phyloP scores from a whole-genome alignment of 2,329 filamentous ascomycete species.

The Talaromyces sp. region DNA sequence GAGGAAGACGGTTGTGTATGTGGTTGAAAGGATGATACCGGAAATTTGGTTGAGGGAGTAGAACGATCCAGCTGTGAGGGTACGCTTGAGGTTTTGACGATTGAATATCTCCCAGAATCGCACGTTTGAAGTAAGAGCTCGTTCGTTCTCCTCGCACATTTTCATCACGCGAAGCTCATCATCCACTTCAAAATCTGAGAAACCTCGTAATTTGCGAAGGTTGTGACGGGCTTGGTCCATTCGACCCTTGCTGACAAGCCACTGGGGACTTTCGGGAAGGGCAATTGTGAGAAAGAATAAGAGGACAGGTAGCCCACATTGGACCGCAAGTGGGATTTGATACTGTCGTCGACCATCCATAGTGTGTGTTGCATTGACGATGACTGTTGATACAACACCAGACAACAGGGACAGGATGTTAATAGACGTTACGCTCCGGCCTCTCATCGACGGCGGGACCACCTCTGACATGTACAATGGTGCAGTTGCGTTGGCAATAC shows the following conservation, averaged over 20 bases:
- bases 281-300: slow-evolving; percentile 29
- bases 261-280: slow-evolving; percentile 35
- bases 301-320: slow-evolving; percentile 32
- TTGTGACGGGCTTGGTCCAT: slow-evolving; percentile 29
- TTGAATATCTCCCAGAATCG: slow-evolving; percentile 38
- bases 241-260: slow-evolving; percentile 30
- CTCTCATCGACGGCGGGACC: slow-evolving; percentile 33
- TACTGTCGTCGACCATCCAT: slow-evolving; percentile 28
- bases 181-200: slow-evolving; percentile 29
- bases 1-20: slow-evolving; percentile 39
- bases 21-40: slow-evolving; percentile 36
- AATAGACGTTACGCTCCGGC: slow-evolving; percentile 29
- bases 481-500: slow-evolving; percentile 33
- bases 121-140: slow-evolving; percentile 24
- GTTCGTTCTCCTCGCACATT: slow-evolving; percentile 27
- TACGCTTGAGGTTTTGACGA: slow-evolving; percentile 33
- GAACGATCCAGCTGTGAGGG: slow-evolving; percentile 35
- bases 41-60: slow-evolving; percentile 37
- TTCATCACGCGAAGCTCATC: slow-evolving; percentile 33
- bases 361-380: slow-evolving; percentile 32
- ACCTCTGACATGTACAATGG: slow-evolving; percentile 38
- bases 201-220: slow-evolving; percentile 32
- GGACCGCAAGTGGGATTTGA: slow-evolving; percentile 36
- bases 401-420: slow-evolving; percentile 32
- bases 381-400: slow-evolving; percentile 32